Evolutionary conservation across 306 rosid genomes (phyloP), one percentile per base, ranked within the genome.

Genomic region (Citrullus mucosospermus): DNA sequence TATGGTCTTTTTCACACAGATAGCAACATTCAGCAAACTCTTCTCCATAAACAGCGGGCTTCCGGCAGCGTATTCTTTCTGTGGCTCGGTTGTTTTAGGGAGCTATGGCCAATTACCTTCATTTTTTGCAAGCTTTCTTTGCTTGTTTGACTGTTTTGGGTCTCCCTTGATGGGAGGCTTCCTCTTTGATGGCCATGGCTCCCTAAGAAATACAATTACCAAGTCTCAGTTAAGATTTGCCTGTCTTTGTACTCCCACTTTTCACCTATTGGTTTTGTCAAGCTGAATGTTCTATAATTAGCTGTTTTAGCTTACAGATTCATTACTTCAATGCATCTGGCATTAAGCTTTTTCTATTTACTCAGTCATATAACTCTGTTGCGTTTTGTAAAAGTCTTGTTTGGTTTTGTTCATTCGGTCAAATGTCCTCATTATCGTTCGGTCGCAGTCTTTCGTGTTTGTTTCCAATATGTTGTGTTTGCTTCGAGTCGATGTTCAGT

Each of bases 141-240:
- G 79, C 79, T 76, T 76, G 79, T 76, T 76, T 38, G 9, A 38
- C 69, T 38, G 36, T 58, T 76, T 76, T 20, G 20, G 12, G 53
- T 38, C 79, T 59, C 79, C 68, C 6, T 76, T 76, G 41, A 20
- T 58, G 36, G 55, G 46, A 59, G 79, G 25, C 68, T 10, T 55
- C 68, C 66, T 58, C 69, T 76, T 76, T 76, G 54, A 76, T 55
- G 79, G 79, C 79, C 79, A 76, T 76, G 79, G 79, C 13, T 76
- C 41, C 55, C 55, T 55, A 59, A 76, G 70, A 76, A 32, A 39
- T 58, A 58, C 55, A 20, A 6, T 76, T 46, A 76, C 79, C 79
- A 57, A 76, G 67, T 76, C 54, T 0, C 51, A 25, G 79, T 56
- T 34, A 56, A 41, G 78, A 55, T 34, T 17, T 57, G 30, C 53